Conservation (phyloP, 352 stramenopile genomes). For the Globisporangium parvum region DNA sequence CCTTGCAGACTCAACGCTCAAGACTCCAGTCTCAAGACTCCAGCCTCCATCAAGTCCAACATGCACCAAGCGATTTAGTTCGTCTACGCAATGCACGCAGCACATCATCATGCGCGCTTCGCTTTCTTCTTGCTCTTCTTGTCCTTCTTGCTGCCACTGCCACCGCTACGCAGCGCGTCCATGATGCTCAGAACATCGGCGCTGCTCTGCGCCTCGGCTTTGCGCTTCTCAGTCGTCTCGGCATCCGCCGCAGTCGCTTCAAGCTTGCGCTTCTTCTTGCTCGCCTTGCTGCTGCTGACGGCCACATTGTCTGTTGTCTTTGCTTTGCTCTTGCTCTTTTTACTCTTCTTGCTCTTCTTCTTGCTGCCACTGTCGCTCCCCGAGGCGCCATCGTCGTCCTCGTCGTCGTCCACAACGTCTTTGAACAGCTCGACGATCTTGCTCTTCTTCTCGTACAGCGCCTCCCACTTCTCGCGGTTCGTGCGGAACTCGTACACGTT, state of each 20-base stretch:
- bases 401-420: constrained; percentile 45
- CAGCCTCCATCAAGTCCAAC: not conserved
- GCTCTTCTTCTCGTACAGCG: constrained; percentile 69
- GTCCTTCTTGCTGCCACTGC: constrained; percentile 43
- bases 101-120: not conserved
- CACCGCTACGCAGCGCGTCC: constrained; percentile 42
- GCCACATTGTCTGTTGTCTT: not conserved
- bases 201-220: constrained; percentile 26
- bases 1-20: not conserved
- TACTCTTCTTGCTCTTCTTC: constrained; percentile 25
- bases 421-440: constrained; percentile 80
- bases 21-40: not conserved
- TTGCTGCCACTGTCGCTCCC: not conserved
- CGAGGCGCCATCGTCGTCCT: constrained; percentile 9
- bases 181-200: constrained; percentile 66
- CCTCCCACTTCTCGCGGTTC: constrained; percentile 72
- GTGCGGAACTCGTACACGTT: constrained; percentile 77
- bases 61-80: constrained; percentile 3
- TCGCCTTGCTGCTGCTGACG: constrained; percentile 18
- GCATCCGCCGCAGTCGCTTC: constrained; percentile 16
- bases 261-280: constrained; percentile 39
- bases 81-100: not conserved
- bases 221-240: constrained; percentile 19
- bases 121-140: constrained; percentile 18
- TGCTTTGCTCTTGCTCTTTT: too few species aligned